These are phyloP conservation scores for Linanthus parryae DNA, from an alignment of 148 eudicot species.

Conservation along the genomic window DNA sequence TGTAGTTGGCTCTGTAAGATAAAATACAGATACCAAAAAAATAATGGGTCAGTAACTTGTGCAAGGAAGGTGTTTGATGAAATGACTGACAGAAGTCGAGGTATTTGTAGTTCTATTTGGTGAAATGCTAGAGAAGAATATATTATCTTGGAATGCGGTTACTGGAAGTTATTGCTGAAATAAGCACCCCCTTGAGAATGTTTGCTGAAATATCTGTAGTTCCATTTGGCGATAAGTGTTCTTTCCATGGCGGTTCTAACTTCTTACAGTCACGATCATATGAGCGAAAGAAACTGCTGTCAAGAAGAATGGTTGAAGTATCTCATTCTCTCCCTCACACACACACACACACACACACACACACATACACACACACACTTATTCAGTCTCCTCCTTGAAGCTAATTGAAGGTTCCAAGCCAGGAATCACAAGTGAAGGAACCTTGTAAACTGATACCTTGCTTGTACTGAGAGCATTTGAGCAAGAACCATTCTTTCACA, in stretches of 20 bases:
- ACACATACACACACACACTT: no score
- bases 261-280: no score
- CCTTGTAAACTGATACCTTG: slow-evolving; percentile 16
- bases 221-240: no score
- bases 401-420: slow-evolving; percentile 20
- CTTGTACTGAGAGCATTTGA: slow-evolving; percentile 10
- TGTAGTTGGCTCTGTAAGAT: no score
- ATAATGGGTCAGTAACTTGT: slow-evolving; percentile 39
- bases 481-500: no score
- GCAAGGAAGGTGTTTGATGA: slow-evolving; percentile 60
- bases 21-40: no score
- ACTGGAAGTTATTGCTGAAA: slow-evolving; percentile 58
- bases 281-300: no score
- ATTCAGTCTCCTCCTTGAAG: no score
- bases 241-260: no score
- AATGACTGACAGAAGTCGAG: slow-evolving; percentile 60
- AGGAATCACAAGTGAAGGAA: slow-evolving; percentile 15
- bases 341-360: no score
- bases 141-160: slow-evolving; percentile 74
- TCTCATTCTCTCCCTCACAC: no score
- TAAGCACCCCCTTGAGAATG: slow-evolving; percentile 40
- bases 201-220: slow-evolving; percentile 35
- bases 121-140: slow-evolving; percentile 50
- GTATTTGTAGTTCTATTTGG: slow-evolving; percentile 68
- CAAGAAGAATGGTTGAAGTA: no score